Evolutionary conservation across 768 basidiomycete species (phyloP), one percentile per base, ranked within the genome.

Genomic region (Leccinum pellstonianum): DNA sequence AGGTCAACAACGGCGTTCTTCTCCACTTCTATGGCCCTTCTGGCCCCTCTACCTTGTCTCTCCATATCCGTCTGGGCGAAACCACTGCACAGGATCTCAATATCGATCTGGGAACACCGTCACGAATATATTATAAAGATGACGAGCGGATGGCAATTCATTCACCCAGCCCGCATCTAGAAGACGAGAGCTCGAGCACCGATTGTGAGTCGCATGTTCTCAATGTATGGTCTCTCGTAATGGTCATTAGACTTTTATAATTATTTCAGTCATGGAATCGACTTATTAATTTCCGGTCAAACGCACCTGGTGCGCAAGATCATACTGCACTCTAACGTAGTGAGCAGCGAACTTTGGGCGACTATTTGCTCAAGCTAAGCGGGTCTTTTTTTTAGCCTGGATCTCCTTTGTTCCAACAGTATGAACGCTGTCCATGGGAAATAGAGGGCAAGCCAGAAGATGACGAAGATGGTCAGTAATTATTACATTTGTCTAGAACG

Each of bases 371-470:
- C 43, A 38, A 56, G 50, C 48, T 53, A n/a, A 59, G 60, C 27
- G 19, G 33, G 23, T 14, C 55, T 14, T 14, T 55, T 29, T 46
- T 4, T 23, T 25, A 96, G 94, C 90, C 91, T 31, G 94, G 94
- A 6, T 87, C 93, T 1, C 87, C 93, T 4, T 75, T 93, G 23
- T 97, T 97, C 68, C 94, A 97, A 69, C 81, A 88, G 12, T 94
- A 95, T 70, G 92, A 94, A 68, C 87, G 93, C 37, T 96, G 94
- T 73, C 90, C 87, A 46, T 97, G 94, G 94, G 86, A 90, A 68
- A 82, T 97, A 38, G 87, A 91, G 70, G 88, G 87, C 4, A 77
- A 75, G 54, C 89, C 89, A 25, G 90, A 92, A 72, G 90, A 91
- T 57, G 90, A 91, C 58, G 89, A 92, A 77, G 90, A 92, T 69